These are phyloP conservation scores for Mycena amicta DNA, from an alignment of 768 basidiomycete species.

Conservation along the genomic window DNA sequence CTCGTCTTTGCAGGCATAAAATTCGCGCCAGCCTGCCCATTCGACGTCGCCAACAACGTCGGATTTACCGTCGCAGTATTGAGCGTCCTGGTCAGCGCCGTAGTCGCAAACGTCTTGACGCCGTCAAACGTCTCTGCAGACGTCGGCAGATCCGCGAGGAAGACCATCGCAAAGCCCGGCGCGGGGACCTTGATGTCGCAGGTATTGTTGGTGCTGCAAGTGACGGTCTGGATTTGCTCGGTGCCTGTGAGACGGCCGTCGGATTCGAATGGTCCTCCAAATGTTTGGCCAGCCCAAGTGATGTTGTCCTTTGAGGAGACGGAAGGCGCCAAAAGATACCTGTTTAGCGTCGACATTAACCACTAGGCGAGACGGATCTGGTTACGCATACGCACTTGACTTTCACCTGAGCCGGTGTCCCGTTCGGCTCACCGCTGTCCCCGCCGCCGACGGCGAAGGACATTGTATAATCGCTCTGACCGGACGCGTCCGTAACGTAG, in stretches of 20 bases:
- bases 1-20: constrained; percentile 15
- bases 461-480: constrained; percentile 44
- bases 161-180: constrained; percentile 77
- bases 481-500: constrained; percentile 49
- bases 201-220: constrained; percentile 57
- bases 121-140: constrained; percentile 23
- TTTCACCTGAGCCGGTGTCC: constrained; percentile 39
- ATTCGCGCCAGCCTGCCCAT: constrained; percentile 18
- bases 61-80: constrained; percentile 14
- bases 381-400: constrained; percentile 45
- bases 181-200: constrained; percentile 68
- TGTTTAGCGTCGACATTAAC: constrained; percentile 37
- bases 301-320: constrained; percentile 59
- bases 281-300: constrained; percentile 67
- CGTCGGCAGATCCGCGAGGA: constrained; percentile 52
- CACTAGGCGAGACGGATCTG: background rate
- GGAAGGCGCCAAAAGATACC: constrained; percentile 45
- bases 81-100: constrained; percentile 13
- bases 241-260: constrained; percentile 69
- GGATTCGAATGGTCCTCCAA: constrained; percentile 59
- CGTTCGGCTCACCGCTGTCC: constrained; percentile 31
- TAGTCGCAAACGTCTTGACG: constrained; percentile 18
- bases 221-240: constrained; percentile 56
- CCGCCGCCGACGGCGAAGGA: constrained; percentile 45
- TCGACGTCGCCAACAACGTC: constrained; percentile 16